Evolutionary conservation across 2,329 filamentous ascomycete species (phyloP).

Genomic region (Knoxdaviesia proteae): DNA sequence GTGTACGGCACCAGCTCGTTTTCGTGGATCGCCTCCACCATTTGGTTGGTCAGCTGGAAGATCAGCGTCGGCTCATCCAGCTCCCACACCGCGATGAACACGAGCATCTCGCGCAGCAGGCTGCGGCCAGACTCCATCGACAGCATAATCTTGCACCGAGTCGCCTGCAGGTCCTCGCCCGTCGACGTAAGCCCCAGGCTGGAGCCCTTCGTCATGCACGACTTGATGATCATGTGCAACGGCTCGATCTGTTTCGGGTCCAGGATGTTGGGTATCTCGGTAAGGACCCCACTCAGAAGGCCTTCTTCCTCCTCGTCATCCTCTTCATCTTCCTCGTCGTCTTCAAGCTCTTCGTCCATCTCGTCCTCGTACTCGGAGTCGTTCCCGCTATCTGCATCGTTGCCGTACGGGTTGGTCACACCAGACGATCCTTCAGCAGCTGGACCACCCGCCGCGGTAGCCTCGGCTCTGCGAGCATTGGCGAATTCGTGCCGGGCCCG

Average conservation of each 20-base stretch:
- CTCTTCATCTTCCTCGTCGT: constrained; percentile 30
- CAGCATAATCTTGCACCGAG: constrained; percentile 72
- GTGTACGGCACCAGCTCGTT: constrained; percentile 80
- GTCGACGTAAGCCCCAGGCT: constrained; percentile 38
- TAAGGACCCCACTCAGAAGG: constrained; percentile 63
- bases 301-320: constrained; percentile 53
- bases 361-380: background rate
- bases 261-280: constrained; percentile 83
- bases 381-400: too few relatives aligned
- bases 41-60: constrained; percentile 91
- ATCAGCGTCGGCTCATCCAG: constrained; percentile 83
- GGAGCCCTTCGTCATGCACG: constrained; percentile 37
- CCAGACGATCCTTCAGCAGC: too few relatives aligned
- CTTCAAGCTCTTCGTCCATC: constrained; percentile 11
- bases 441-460: too few relatives aligned
- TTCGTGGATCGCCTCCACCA: constrained; percentile 79
- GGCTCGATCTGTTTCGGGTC: constrained; percentile 92
- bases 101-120: constrained; percentile 70
- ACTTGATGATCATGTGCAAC: constrained; percentile 91
- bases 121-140: constrained; percentile 82
- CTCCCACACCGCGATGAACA: constrained; percentile 95
- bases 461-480: too few relatives aligned
- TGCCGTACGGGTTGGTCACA: too few relatives aligned
- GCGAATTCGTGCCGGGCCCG: too few relatives aligned
- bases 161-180: constrained; percentile 72